Evolutionary conservation across 495 filamentous ascomycete species (phyloP).

Genomic region (Daldinia concentrica): DNA sequence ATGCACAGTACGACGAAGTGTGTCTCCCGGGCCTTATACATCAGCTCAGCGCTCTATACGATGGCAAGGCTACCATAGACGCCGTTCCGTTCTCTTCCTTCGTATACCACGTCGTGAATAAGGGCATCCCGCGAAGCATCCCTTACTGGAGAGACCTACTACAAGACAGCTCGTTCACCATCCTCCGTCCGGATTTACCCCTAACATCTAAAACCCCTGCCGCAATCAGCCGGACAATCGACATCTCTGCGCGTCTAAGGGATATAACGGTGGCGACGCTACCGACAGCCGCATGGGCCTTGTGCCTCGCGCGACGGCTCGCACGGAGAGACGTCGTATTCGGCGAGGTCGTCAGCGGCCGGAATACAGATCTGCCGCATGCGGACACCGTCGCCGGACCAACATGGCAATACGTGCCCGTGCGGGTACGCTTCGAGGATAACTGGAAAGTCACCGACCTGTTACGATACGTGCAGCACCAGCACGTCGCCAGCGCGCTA

Average conservation of each 20-base stretch:
- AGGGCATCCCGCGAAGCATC: slow-evolving; percentile 47
- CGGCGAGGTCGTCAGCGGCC: slow-evolving; percentile 67
- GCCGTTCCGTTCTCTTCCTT: slow-evolving; percentile 71
- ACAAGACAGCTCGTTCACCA: slow-evolving; percentile 58
- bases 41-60: slow-evolving; percentile 52
- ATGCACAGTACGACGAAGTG: slow-evolving; percentile 79
- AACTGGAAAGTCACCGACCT: slow-evolving; percentile 46
- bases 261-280: slow-evolving; percentile 67
- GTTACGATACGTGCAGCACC: slow-evolving; percentile 48
- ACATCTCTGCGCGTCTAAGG: slow-evolving; percentile 52
- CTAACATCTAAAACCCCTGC: slow-evolving; percentile 44
- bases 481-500: slow-evolving; percentile 49
- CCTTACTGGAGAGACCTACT: slow-evolving; percentile 69
- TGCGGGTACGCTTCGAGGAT: slow-evolving; percentile 46
- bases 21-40: slow-evolving; percentile 70
- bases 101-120: slow-evolving; percentile 55
- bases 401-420: slow-evolving; percentile 56
- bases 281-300: slow-evolving; percentile 70
- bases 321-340: slow-evolving; percentile 64
- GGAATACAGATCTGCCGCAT: slow-evolving; percentile 59
- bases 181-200: slow-evolving; percentile 49
- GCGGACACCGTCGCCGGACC: slow-evolving; percentile 58
- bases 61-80: slow-evolving; percentile 33
- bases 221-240: slow-evolving; percentile 55
- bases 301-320: slow-evolving; percentile 64